Base-by-base conservation (phyloP, 805 yeast genomes). In the Citeromyces nyonsensis region DNA sequence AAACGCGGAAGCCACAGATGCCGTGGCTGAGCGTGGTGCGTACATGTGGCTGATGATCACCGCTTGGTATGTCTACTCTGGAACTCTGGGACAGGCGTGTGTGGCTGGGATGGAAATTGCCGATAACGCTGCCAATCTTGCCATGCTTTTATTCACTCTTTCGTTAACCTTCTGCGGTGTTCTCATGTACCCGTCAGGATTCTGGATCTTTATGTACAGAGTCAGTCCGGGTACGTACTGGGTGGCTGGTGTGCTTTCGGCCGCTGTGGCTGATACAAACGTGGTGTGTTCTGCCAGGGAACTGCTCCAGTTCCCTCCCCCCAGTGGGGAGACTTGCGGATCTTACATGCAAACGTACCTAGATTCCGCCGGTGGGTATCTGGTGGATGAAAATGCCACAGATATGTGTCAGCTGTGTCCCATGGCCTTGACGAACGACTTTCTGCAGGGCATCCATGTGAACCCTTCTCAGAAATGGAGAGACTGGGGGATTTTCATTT, bases 171-270 rank as follows among this genome's bases (percentile, higher is more conserved):
- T 80, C 69, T 77, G 84, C 63, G 94, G 94, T 63, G 82, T 77
- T 29, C 57, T 81, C 56, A 72, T 68, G 10, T 57, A 69, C 15
- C 66, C 72, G 29, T 47, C 58, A 12, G 72, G 83, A n/a, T 81
- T 81, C 61, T 71, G 86, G 85, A 58, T 66, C 29, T 79, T 77
- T 61, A 73, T 79, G 83, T 79, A 77, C 61, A 61, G 85, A 48
- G 66, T 61, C 12, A 70, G 77, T 15, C 88, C 91, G 11, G 56
- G 76, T 39, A 73, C 84, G 1, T 80, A 78, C 43, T 62, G 76
- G 56, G 57, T 79, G 33, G 56, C 61, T 12, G 74, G 71, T 28
- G 50, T 70, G 42, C 48, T 76, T 35, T 53, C 71, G 27, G 56
- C 66, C 33, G 80, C 73, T 39, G 52, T 75, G 40, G 77, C 73